phyloP scores from a whole-genome alignment of 768 basidiomycete genomes.

The Boletellus ananas region DNA sequence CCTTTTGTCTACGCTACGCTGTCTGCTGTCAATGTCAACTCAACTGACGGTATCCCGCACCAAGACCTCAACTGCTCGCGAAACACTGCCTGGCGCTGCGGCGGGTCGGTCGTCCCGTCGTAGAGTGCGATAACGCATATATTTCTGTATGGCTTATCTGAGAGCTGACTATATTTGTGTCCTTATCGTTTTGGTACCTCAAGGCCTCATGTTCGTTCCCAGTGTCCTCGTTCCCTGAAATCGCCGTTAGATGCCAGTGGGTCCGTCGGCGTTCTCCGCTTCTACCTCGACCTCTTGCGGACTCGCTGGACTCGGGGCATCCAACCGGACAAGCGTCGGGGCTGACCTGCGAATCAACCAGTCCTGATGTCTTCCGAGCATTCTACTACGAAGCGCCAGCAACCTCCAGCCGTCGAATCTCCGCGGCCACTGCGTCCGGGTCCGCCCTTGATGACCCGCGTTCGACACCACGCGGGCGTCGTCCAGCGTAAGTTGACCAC shows the following conservation, averaged over 20 bases:
- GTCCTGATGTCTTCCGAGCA: constrained; percentile 15
- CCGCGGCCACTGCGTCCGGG: constrained; percentile 10
- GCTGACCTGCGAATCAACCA: no score
- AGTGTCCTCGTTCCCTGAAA: background rate
- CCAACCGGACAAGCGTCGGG: background rate
- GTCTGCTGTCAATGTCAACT: no score
- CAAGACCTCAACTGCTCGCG: no score
- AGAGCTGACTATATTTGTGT: background rate
- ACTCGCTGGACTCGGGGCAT: no score
- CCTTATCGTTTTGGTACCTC: background rate
- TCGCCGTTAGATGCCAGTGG: background rate
- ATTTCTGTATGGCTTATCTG: no score
- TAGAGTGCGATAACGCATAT: background rate
- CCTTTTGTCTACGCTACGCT: no score
- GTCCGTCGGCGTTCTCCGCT: no score
- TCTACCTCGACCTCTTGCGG: no score
- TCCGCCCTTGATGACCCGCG: background rate
- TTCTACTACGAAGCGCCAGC: constrained; percentile 11
- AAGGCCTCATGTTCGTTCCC: background rate
- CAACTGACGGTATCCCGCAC: no score
- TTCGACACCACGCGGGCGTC: constrained; percentile 5
- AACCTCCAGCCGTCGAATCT: constrained; percentile 11
- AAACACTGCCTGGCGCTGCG: no score
- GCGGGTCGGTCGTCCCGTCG: no score
- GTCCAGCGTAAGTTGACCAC: constrained; percentile 41